Conservation (phyloP, 306 rosid species). For the Trichosanthes truncata region DNA sequence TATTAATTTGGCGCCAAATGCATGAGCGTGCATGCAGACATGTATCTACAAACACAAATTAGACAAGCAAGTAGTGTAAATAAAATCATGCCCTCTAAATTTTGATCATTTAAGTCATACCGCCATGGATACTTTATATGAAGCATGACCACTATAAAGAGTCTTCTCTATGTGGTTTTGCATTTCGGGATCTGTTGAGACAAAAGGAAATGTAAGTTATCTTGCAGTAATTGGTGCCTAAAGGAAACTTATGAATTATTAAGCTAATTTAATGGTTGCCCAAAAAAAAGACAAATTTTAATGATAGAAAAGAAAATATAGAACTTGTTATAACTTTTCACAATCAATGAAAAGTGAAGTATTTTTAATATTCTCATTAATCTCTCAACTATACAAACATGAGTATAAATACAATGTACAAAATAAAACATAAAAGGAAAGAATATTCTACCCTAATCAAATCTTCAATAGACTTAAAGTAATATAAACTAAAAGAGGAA, state of each 20-base stretch:
- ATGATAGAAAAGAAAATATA: not conserved
- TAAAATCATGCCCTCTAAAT: constrained; percentile 11
- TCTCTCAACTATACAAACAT: no score
- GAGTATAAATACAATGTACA: no score
- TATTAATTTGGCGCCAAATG: not conserved
- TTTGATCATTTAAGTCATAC: constrained; percentile 42
- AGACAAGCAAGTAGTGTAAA: not conserved
- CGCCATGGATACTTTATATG: constrained; percentile 55
- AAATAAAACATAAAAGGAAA: no score
- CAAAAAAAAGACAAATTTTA: not conserved
- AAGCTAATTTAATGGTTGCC: no score
- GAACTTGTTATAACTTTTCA: not conserved
- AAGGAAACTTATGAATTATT: not conserved
- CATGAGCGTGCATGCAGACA: not conserved
- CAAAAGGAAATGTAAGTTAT: constrained; percentile 2
- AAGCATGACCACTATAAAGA: constrained; percentile 55
- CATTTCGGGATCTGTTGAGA: constrained; percentile 64
- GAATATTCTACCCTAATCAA: no score
- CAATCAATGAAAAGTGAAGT: not conserved
- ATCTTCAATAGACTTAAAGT: no score
- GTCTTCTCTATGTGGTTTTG: constrained; percentile 63
- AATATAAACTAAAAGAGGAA: no score
- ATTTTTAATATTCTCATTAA: no score
- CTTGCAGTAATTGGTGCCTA: not conserved
- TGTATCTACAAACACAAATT: not conserved